Evolutionary conservation across 345 rosid species (phyloP).

Genomic region (Sonneratia caseolaris): DNA sequence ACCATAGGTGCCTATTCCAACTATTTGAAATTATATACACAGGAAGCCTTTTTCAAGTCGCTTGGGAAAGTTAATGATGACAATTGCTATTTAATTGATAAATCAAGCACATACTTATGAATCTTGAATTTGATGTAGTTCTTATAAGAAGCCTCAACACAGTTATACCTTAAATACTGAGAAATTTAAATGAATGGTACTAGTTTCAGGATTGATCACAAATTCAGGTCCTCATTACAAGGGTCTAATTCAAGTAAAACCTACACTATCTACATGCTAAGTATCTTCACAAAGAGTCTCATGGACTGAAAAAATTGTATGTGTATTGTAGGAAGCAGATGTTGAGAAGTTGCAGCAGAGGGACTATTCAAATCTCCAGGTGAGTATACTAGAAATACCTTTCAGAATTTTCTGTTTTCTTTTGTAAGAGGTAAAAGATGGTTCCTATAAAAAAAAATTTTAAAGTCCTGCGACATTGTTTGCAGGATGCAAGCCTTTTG

Average conservation of each 20-base stretch:
- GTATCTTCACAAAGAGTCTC: not conserved
- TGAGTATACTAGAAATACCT: slow-evolving; percentile 9
- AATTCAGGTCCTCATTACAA: not conserved
- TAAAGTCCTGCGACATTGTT: slow-evolving; percentile 10
- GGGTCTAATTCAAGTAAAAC: slow-evolving; percentile 7
- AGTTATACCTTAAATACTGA: not conserved
- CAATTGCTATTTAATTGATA: not conserved
- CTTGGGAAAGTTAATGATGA: too few relatives aligned
- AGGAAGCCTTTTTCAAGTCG: too few relatives aligned
- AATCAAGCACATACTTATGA: not conserved
- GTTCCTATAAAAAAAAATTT: too few relatives aligned
- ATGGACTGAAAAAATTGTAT: not conserved
- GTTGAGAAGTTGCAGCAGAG: slow-evolving; percentile 84
- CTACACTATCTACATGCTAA: slow-evolving; percentile 3
- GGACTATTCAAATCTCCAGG: slow-evolving; percentile 78
- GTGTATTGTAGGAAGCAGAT: slow-evolving; percentile 60
- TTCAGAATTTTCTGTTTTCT: not conserved
- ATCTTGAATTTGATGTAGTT: not conserved
- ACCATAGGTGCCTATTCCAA: too few relatives aligned
- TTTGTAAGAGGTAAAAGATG: slow-evolving; percentile 2
- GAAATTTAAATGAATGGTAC: not conserved
- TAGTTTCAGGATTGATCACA: not conserved
- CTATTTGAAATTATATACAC: too few relatives aligned
- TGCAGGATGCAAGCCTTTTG: slow-evolving; percentile 89
- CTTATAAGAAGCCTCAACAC: not conserved